A percentile compares a stretch with the other conserved stretches of the same genome.
phyloP scores from a whole-genome alignment of 352 stramenopile genomes.

The Phytophthora pistaciae region DNA sequence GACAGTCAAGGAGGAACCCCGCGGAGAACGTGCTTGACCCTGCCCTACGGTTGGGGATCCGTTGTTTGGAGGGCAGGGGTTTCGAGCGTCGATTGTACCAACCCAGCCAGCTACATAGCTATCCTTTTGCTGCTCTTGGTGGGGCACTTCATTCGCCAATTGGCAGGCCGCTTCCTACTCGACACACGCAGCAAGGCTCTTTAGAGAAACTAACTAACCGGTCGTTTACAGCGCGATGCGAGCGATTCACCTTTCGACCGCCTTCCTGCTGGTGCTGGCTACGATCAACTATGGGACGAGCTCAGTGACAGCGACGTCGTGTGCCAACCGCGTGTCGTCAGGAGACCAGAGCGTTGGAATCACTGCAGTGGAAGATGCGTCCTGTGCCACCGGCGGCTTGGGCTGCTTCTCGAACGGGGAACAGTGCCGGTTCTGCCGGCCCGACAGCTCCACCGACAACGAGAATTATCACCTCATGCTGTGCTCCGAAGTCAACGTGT shows the following conservation, averaged over 20 bases:
- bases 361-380: conserved; percentile 43
- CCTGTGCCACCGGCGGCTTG: conserved; percentile 33
- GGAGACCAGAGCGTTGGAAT: conserved; percentile 47
- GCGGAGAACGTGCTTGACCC: conserved; percentile 27
- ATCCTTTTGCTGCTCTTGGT: conserved; percentile 3
- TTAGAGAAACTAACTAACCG: not conserved
- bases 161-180: conserved; percentile 32
- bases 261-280: conserved; percentile 21
- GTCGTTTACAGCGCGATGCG: conserved; percentile 31
- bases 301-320: conserved; percentile 16
- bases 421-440: conserved; percentile 37
- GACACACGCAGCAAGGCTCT: conserved; percentile 8
- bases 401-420: conserved; percentile 36
- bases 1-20: conserved; percentile 8
- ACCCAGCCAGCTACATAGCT: not conserved
- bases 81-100: conserved; percentile 15
- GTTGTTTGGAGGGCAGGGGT: conserved; percentile 13
- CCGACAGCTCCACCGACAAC: conserved; percentile 3
- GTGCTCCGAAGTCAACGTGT: conserved; percentile 24
- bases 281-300: conserved; percentile 12
- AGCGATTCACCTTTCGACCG: conserved; percentile 22
- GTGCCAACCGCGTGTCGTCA: conserved; percentile 29
- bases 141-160: conserved; percentile 32
- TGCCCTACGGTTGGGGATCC: conserved; percentile 20
- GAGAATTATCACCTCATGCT: conserved; percentile 12